Evolutionary conservation across 1,284 basidiomycete species (phyloP).

Genomic region (Golubevia sp.): DNA sequence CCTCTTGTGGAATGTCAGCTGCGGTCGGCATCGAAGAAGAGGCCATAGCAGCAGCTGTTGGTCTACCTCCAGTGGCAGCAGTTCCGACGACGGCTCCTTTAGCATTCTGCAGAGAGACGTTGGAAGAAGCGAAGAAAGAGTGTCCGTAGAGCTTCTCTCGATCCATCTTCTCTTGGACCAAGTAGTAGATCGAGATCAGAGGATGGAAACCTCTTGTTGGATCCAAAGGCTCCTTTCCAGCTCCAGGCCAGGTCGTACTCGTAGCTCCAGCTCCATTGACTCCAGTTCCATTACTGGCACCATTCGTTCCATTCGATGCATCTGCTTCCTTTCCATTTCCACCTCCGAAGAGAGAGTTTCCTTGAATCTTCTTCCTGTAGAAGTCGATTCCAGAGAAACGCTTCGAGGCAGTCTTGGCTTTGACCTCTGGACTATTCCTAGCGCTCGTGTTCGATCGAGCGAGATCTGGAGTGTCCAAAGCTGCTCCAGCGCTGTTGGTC

Average conservation of each 20-base stretch:
- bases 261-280: constrained; percentile 15
- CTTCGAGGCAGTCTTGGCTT: constrained; percentile 27
- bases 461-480: too few relatives aligned
- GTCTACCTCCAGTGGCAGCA: too few relatives aligned
- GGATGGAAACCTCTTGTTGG: constrained; percentile 93
- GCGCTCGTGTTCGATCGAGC: too few relatives aligned
- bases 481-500: too few relatives aligned
- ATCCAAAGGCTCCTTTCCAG: constrained; percentile 67
- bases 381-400: constrained; percentile 92
- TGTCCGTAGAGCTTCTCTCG: constrained; percentile 89
- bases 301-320: constrained; percentile 2
- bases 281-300: constrained; percentile 23
- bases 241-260: constrained; percentile 11
- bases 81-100: too few relatives aligned
- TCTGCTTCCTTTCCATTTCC: constrained; percentile 33
- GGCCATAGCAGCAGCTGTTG: too few relatives aligned
- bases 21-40: constrained; percentile 46
- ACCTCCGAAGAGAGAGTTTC: constrained; percentile 27
- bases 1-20: constrained; percentile 57
- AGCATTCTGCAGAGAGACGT: constrained; percentile 67
- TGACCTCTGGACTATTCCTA: too few relatives aligned
- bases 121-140: constrained; percentile 90
- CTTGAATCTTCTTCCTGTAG: constrained; percentile 78
- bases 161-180: constrained; percentile 92
- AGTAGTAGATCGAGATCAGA: constrained; percentile 92